Conservation (phyloP, 2,329 filamentous ascomycete species). For the Fusarium sororula region DNA sequence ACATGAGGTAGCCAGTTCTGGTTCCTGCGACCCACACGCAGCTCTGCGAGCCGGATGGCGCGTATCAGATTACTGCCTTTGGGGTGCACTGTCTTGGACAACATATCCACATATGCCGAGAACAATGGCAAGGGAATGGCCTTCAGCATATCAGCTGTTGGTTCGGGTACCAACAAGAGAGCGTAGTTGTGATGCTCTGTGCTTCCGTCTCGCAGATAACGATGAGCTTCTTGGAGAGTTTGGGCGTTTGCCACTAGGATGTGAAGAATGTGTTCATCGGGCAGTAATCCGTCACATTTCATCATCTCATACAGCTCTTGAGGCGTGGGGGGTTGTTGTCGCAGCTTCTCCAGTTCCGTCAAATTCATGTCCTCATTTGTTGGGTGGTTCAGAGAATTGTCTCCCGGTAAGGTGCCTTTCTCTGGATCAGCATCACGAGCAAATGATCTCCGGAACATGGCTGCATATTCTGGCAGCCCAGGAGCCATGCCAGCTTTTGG, state of each 20-base stretch:
- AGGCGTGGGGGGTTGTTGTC: conserved; percentile 68
- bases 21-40: conserved; percentile 35
- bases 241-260: conserved; percentile 65
- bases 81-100: conserved; percentile 35
- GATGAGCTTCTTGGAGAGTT: conserved; percentile 56
- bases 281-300: conserved; percentile 57
- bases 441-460: conserved; percentile 68
- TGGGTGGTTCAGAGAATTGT: conserved; percentile 61
- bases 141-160: conserved; percentile 38
- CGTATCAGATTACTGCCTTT: conserved; percentile 42
- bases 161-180: conserved; percentile 34
- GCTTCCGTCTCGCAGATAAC: conserved; percentile 59
- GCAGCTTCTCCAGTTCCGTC: conserved; percentile 71
- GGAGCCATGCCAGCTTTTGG: conserved; percentile 48
- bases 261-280: conserved; percentile 60
- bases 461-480: conserved; percentile 59
- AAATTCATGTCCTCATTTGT: conserved; percentile 56
- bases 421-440: conserved; percentile 42
- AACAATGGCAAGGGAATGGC: conserved; percentile 51
- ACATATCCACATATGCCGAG: conserved; percentile 57
- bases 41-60: conserved; percentile 44
- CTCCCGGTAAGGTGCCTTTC: conserved; percentile 62
- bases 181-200: conserved; percentile 12
- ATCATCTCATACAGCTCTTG: conserved; percentile 69
- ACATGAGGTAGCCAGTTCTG: conserved; percentile 44